Evolutionary conservation across 345 rosid species (phyloP), one percentile per base, ranked within the genome.

Genomic region (Moringa oleifera): DNA sequence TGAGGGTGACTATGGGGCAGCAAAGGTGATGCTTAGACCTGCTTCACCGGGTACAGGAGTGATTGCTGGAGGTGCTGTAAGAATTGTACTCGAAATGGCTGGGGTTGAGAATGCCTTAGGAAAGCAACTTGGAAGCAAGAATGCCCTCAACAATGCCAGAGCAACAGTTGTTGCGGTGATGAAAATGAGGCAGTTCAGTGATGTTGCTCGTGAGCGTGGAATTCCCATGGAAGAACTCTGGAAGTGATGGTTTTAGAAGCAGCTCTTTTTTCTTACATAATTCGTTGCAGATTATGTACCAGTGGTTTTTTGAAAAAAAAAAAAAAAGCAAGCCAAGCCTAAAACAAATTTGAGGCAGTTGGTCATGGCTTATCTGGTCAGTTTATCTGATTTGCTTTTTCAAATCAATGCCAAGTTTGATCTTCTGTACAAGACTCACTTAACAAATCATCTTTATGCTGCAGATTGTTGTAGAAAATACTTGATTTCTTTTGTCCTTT

Each of bases 41-140:
- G 90, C 97, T 53, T 78, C 90, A 28, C 96, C 96, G 20, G 98
- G 98, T 66, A 84, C 96, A 0, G 98, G 98, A 64, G 96, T 93
- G 71, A 84, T 83, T 73, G 97, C 98, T 0, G 97, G 97, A 72
- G 97, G 96, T 63, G 85, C 96, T 19, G 97, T 93, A 54, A 82
- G 92, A 68, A 84, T 86, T 12, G 98, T 90, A 66, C 82, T 93
- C 0, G 97, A 93, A 78, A 79, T 93, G 98, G 94, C 96, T 0
- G 97, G 97, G 41, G 94, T 88, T 24, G 88, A 86, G 74, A 93
- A 93, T 46, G 96, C 90, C 0, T 59, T 83, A 64, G 97, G 97
- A 54, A 88, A 90, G 79, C 97, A 90, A 71, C 58, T 88, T 0
- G 68, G 91, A 56, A 88, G 97, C 68, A 78, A 86, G 59, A 93